Percentiles rank a stretch among this genome's conserved stretches.
Evolutionary conservation across 805 yeast genomes (phyloP).

Genomic region (Candida xyloterini): DNA sequence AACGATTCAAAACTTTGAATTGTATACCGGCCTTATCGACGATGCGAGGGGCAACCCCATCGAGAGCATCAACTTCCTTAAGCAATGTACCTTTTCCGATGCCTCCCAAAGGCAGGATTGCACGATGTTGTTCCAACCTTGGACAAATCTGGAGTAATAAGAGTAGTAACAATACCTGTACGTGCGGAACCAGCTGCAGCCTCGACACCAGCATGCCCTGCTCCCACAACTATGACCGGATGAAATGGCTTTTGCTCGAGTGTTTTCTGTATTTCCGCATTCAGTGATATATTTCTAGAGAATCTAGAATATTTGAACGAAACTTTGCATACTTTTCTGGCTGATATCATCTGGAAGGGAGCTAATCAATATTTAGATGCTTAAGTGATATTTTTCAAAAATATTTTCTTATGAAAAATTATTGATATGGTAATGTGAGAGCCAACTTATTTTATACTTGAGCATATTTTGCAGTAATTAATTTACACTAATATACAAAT

Average conservation of each 20-base stretch:
- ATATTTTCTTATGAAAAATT: neutral
- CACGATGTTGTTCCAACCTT: slow-evolving; percentile 95
- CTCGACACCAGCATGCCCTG: slow-evolving; percentile 98
- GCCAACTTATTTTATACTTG: neutral
- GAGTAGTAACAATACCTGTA: slow-evolving; percentile 63
- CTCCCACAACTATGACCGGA: slow-evolving; percentile 90
- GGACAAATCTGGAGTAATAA: slow-evolving; percentile 70
- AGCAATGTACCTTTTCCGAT: slow-evolving; percentile 94
- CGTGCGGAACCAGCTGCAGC: slow-evolving; percentile 94
- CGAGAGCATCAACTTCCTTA: slow-evolving; percentile 93
- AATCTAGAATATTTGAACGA: neutral
- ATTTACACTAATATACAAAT: neutral
- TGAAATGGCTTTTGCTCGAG: slow-evolving; percentile 33
- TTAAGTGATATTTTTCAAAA: neutral
- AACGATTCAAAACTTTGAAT: slow-evolving; percentile 77
- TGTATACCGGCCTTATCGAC: slow-evolving; percentile 93
- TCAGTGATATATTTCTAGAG: slow-evolving; percentile 27
- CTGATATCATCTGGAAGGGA: neutral
- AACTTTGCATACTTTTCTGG: neutral
- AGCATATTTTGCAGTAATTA: neutral
- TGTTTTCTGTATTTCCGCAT: slow-evolving; percentile 35
- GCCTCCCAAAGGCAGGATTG: slow-evolving; percentile 96
- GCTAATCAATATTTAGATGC: neutral
- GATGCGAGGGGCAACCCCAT: slow-evolving; percentile 84
- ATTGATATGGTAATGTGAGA: too few species aligned